A percentile compares a stretch with the other conserved stretches of the same genome.
Evolutionary conservation across 805 yeast species (phyloP).

Genomic region (Metschnikowia drakensbergensis): DNA sequence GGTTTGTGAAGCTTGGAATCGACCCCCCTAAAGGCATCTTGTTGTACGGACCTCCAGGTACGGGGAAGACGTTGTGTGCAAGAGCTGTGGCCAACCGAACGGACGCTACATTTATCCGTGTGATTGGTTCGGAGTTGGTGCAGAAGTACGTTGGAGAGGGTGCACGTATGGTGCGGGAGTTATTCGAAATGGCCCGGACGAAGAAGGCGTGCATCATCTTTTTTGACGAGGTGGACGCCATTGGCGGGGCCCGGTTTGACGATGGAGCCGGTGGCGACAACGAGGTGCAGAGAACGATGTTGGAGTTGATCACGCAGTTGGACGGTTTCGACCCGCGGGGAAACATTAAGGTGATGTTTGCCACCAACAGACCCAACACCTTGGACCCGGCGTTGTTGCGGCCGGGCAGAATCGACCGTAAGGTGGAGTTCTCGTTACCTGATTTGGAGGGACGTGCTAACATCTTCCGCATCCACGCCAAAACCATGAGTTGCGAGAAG

Average conservation of each 20-base stretch:
- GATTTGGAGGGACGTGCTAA: slow-evolving; percentile 98
- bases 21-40: slow-evolving; percentile 99
- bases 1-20: slow-evolving; percentile 94
- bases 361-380: slow-evolving; percentile 97
- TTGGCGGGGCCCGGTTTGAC: slow-evolving; percentile 99
- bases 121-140: slow-evolving; percentile 96
- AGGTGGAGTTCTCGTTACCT: slow-evolving; percentile 94
- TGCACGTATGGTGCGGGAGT: slow-evolving; percentile 98
- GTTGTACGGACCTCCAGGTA: slow-evolving; percentile 97
- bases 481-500: slow-evolving; percentile 96
- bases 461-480: slow-evolving; percentile 94
- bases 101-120: slow-evolving; percentile 97
- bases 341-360: slow-evolving; percentile 98
- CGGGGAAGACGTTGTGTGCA: slow-evolving; percentile 97
- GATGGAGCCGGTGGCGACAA: slow-evolving; percentile 99
- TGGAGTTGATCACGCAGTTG: slow-evolving; percentile 94
- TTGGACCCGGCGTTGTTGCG: slow-evolving; percentile 95
- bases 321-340: slow-evolving; percentile 99
- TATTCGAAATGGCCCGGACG: slow-evolving; percentile 98
- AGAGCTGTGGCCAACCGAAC: slow-evolving; percentile 99
- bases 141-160: slow-evolving; percentile 99
- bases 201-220: slow-evolving; percentile 97
- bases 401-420: slow-evolving; percentile 98
- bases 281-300: slow-evolving; percentile 98
- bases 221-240: slow-evolving; percentile 98